Conservation (phyloP, 23 red algal species). For the Porphyridium purpureum region DNA sequence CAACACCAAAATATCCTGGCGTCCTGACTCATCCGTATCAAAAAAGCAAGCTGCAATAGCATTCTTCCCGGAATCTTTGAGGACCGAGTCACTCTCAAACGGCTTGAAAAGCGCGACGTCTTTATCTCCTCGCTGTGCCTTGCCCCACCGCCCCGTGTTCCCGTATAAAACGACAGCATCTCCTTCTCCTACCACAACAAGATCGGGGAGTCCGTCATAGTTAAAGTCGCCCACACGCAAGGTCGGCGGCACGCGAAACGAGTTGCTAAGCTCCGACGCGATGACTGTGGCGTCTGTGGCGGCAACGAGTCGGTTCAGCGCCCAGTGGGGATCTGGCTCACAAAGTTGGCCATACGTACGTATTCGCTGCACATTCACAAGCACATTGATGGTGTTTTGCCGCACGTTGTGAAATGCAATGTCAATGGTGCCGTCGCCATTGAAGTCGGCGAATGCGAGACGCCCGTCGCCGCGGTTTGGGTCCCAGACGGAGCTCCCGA, state of each 20-base stretch:
- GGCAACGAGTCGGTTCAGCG: conserved; percentile 3
- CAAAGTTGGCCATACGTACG: conserved; percentile 21
- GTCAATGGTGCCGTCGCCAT: conserved; percentile 68
- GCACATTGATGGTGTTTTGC: conserved; percentile 17
- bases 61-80: too few relatives aligned
- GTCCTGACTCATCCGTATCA: conserved; percentile 75
- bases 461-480: conserved; percentile 16
- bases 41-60: conserved; percentile 35
- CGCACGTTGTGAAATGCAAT: conserved; percentile 26
- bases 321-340: conserved; percentile 16
- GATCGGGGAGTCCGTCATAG: conserved; percentile 48
- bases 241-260: conserved; percentile 2
- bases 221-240: conserved; percentile 59
- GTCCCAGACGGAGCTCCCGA: conserved; percentile 26
- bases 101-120: conserved; percentile 5
- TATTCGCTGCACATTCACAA: conserved; percentile 21
- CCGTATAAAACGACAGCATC: conserved; percentile 22
- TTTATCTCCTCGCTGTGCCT: too few relatives aligned
- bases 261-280: not conserved
- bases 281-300: not conserved
- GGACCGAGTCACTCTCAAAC: conserved; percentile 14
- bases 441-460: conserved; percentile 33
- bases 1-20: conserved; percentile 74
- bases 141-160: conserved; percentile 18
- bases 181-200: conserved; percentile 21